Conservation (phyloP, 306 rosid genomes). For the peach (Prunus persica) region DNA sequence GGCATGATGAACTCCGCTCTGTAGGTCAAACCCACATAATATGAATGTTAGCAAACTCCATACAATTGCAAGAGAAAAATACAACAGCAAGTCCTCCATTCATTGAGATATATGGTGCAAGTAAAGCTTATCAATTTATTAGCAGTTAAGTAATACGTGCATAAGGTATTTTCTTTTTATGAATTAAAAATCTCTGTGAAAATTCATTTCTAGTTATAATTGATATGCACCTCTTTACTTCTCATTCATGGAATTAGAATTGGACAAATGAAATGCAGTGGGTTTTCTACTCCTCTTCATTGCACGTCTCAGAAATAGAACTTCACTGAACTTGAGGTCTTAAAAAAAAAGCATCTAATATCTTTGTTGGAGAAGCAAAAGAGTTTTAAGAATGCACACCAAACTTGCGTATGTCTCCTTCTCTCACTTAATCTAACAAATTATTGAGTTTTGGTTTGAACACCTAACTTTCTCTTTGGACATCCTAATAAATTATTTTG, state of each 20-base stretch:
- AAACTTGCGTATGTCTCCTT: neutral
- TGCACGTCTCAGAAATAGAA: neutral
- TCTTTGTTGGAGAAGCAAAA: neutral
- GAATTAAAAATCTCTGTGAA: too few relatives aligned
- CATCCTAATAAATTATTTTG: neutral
- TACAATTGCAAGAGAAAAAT: neutral
- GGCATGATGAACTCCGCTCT: slow-evolving; percentile 95
- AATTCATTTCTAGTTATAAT: too few relatives aligned
- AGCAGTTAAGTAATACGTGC: neutral
- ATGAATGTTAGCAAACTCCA: neutral
- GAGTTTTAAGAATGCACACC: neutral
- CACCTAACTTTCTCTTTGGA: neutral
- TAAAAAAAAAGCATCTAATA: neutral
- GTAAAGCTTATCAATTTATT: neutral
- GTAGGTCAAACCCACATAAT: slow-evolving; percentile 15
- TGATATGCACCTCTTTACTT: too few relatives aligned
- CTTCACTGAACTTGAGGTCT: neutral
- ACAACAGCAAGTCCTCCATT: neutral
- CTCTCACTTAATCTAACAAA: neutral
- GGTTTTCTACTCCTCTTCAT: neutral
- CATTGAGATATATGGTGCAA: neutral
- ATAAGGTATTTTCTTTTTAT: neutral
- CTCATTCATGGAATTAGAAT: neutral
- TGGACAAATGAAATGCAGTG: too few relatives aligned
- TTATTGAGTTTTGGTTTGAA: neutral